Base-by-base conservation (phyloP, 768 basidiomycete genomes). In the Mycena galericulata region DNA sequence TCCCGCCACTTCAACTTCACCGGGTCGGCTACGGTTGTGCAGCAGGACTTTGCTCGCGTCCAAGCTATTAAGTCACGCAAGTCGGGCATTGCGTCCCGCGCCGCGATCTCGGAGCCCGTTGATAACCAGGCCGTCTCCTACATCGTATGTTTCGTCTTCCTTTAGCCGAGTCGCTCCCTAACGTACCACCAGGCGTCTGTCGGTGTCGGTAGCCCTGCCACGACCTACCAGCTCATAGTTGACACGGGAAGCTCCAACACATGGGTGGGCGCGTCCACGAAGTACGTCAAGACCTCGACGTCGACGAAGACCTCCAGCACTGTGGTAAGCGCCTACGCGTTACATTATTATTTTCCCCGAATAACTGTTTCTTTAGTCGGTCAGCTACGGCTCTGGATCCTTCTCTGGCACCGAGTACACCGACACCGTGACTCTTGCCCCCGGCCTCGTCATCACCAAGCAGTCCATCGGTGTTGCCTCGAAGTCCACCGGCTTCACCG, bases 201-300 rank as follows among this genome's bases (percentile, higher is more conserved):
- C 30, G 85, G 83, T 14, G 83, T 91, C 34, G 90, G 90, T 50
- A 84, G 73, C 67, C 89, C 89, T 1, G 76, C 86, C 22, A 89
- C 88, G 7, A 77, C 72, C 24, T 90, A n/a, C n/a, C n/a, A n/a
- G n/a, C n/a, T n/a, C n/a, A n/a, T n/a, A n/a, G n/a, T n/a, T n/a
- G n/a, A n/a, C n/a, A n/a, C n/a, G n/a, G 89, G 88, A 77, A 89
- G 88, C 74, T 85, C 86, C 20, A 92, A 91, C 79, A 91, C 90
- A 24, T 92, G 90, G 90, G 81, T 92, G 47, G 90, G 90, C 26
- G 89, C 90, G 29, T 69, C 34, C 14, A 78, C 72, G 22, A 18
- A 77, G 1, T 92, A 89, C 73, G 75, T 74, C 24, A 65, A 69
- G 68, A 90, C 90, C 10, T 80, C 80, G 62, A 86, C 89, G 30